Evolutionary conservation across 2,329 filamentous ascomycete genomes (phyloP).

Genomic region (Pyrenophora tritici-repentis): DNA sequence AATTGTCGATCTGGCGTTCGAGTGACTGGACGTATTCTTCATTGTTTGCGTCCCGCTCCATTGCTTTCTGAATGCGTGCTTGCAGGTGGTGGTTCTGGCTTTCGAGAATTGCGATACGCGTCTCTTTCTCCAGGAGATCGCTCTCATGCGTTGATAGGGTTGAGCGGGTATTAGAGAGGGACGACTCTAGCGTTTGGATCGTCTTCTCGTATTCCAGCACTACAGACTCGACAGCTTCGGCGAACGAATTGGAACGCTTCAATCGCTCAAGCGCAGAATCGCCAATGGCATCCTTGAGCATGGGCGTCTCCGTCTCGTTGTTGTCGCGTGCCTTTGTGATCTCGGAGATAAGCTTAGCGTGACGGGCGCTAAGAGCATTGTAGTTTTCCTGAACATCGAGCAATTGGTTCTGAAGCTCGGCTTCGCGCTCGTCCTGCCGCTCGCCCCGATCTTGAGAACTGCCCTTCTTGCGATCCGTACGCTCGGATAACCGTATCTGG

Average conservation of each 20-base stretch:
- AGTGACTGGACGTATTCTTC: constrained; percentile 92
- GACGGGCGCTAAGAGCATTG: constrained; percentile 83
- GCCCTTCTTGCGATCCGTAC: constrained; percentile 62
- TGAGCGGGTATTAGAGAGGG: constrained; percentile 83
- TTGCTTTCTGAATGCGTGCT: constrained; percentile 84
- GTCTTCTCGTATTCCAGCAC: constrained; percentile 99
- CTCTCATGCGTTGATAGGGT: constrained; percentile 86
- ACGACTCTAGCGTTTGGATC: constrained; percentile 90
- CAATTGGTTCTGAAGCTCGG: constrained; percentile 90
- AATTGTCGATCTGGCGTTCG: constrained; percentile 86
- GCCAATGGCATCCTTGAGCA: constrained; percentile 66
- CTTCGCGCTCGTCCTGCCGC: constrained; percentile 80
- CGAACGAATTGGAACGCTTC: constrained; percentile 94
- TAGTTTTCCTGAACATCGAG: constrained; percentile 95
- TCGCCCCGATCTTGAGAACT: constrained; percentile 72
- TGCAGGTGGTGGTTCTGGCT: constrained; percentile 91
- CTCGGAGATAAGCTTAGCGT: constrained; percentile 93
- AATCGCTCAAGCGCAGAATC: constrained; percentile 84
- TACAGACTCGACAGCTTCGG: constrained; percentile 92
- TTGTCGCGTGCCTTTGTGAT: constrained; percentile 83
- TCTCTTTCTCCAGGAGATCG: constrained; percentile 86
- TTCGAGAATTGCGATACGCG: constrained; percentile 89
- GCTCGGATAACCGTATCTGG: constrained; percentile 85
- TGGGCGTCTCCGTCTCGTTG: constrained; percentile 60
- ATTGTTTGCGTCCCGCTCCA: constrained; percentile 88